Conservation (phyloP, 768 basidiomycete species). For the Pleurotus djamor region DNA sequence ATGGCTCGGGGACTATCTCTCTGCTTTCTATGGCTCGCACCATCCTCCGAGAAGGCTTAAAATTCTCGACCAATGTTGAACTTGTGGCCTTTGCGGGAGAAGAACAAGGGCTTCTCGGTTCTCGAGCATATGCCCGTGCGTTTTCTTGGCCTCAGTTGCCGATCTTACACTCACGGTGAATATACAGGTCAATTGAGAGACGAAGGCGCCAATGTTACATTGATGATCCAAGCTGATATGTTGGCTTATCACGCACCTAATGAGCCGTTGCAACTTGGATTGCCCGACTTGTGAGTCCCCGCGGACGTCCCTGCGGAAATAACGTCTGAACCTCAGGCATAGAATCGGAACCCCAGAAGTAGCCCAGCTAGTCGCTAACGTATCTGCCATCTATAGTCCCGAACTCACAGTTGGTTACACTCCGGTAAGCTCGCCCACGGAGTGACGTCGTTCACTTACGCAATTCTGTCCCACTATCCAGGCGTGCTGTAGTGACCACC, state of each 20-base stretch:
- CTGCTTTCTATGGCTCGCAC: constrained; percentile 80
- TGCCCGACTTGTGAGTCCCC: constrained; percentile 63
- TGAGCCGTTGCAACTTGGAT: constrained; percentile 82
- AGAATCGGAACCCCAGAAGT: constrained; percentile 84
- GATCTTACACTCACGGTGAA: background rate
- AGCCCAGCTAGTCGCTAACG: constrained; percentile 68
- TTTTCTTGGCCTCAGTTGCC: constrained; percentile 9
- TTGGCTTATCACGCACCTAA: constrained; percentile 75
- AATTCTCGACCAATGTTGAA: constrained; percentile 76
- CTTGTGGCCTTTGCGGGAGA: constrained; percentile 88
- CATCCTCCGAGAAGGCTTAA: constrained; percentile 63
- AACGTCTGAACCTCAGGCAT: constrained; percentile 4
- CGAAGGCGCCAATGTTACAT: constrained; percentile 60
- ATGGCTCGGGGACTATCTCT: constrained; percentile 60
- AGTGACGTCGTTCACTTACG: constrained; percentile 1
- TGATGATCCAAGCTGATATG: constrained; percentile 95
- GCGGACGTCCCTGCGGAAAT: background rate
- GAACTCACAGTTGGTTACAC: constrained; percentile 72
- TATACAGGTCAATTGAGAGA: constrained; percentile 54
- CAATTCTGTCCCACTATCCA: constrained; percentile 15
- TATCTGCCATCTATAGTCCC: constrained; percentile 80
- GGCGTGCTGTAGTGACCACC: constrained; percentile 93
- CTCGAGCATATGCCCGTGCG: constrained; percentile 77
- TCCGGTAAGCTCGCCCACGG: constrained; percentile 32
- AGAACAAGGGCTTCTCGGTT: constrained; percentile 86